phyloP scores from a whole-genome alignment of 495 filamentous ascomycete species.

The Trichoderma parareesei region DNA sequence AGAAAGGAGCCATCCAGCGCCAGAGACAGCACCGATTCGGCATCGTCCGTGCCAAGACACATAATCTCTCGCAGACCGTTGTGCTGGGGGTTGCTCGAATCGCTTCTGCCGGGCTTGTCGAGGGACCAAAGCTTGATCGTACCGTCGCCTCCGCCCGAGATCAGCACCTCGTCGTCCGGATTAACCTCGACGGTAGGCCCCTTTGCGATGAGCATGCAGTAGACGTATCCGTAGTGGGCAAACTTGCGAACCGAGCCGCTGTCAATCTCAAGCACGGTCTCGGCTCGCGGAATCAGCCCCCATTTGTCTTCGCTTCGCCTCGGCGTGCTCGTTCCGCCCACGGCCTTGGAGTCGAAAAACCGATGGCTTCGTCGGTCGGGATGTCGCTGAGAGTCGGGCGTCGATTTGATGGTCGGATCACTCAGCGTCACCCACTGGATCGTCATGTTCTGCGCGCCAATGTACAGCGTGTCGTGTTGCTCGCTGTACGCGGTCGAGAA shows the following conservation, averaged over 20 bases:
- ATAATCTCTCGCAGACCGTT: slow-evolving; percentile 47
- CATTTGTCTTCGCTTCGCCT: slow-evolving; percentile 46
- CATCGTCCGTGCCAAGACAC: slow-evolving; percentile 67
- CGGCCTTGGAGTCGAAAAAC: slow-evolving; percentile 89
- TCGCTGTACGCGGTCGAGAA: slow-evolving; percentile 86
- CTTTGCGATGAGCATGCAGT: slow-evolving; percentile 80
- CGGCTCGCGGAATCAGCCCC: slow-evolving; percentile 46
- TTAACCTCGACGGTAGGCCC: slow-evolving; percentile 52
- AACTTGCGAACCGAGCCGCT: slow-evolving; percentile 75
- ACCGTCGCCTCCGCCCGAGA: slow-evolving; percentile 91
- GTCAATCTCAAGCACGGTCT: slow-evolving; percentile 67
- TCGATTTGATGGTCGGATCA: slow-evolving; percentile 39
- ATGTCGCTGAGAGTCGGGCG: slow-evolving; percentile 57
- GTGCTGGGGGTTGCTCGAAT: slow-evolving; percentile 24
- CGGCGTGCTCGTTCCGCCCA: slow-evolving; percentile 70
- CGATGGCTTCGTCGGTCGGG: slow-evolving; percentile 76
- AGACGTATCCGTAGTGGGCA: slow-evolving; percentile 90
- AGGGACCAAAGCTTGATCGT: slow-evolving; percentile 86
- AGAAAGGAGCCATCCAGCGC: slow-evolving; percentile 80
- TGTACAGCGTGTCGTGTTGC: slow-evolving; percentile 70
- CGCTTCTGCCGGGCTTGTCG: slow-evolving; percentile 25
- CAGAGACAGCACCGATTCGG: slow-evolving; percentile 72
- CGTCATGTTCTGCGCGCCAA: slow-evolving; percentile 89
- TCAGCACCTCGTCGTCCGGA: slow-evolving; percentile 64
- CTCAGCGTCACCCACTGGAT: slow-evolving; percentile 62